Percentiles rank a stretch among this genome's conserved stretches.
phyloP scores from a whole-genome alignment of 257 asterid species.

The Gardenia jasminoides region DNA sequence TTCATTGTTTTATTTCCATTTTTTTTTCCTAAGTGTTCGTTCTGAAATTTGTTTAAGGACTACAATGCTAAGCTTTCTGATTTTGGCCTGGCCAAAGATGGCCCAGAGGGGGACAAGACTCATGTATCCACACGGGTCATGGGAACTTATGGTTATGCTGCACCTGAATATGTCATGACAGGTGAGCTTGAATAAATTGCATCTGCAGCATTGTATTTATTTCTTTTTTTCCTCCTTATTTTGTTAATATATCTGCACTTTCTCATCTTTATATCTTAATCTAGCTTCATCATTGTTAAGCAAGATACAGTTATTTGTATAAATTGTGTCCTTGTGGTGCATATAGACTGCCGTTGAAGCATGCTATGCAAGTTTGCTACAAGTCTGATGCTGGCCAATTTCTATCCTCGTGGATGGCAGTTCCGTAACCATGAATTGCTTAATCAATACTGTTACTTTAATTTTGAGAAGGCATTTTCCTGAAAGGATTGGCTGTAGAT shows the following conservation, averaged over 20 bases:
- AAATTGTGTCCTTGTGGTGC: neutral
- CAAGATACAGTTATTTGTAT: too few species aligned
- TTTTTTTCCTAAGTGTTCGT: conserved; percentile 17
- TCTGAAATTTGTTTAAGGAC: conserved; percentile 40
- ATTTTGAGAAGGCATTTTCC: neutral
- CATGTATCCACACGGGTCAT: conserved; percentile 98
- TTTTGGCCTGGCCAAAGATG: conserved; percentile 98
- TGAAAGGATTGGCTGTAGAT: neutral
- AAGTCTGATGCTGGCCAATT: neutral
- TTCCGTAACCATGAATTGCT: neutral
- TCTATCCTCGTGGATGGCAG: neutral
- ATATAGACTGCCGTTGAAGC: neutral
- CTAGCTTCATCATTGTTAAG: neutral
- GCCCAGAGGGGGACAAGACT: conserved; percentile 93
- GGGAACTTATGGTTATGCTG: conserved; percentile 99
- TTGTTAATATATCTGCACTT: neutral
- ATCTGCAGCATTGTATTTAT: neutral
- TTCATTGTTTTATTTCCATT: neutral
- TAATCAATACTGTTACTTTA: neutral
- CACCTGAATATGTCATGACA: conserved; percentile 98
- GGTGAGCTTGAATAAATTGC: conserved; percentile 37
- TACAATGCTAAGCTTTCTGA: conserved; percentile 96
- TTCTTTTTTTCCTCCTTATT: neutral
- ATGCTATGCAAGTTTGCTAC: neutral
- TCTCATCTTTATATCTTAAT: neutral